Evolutionary conservation across 345 rosid species (phyloP).

Genomic region (Hypericum perforatum): DNA sequence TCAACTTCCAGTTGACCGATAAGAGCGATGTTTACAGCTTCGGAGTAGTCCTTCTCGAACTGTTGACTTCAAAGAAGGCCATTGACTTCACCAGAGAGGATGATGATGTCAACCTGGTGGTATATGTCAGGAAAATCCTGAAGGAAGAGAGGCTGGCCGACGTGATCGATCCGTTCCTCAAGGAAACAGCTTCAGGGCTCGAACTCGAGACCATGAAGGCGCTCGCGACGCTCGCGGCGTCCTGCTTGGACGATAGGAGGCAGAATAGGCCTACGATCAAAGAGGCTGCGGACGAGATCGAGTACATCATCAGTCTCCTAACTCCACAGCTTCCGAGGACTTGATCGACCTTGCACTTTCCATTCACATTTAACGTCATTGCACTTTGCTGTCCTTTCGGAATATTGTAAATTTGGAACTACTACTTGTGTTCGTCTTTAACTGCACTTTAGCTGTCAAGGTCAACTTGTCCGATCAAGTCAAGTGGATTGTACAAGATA

Average conservation of each 20-base stretch:
- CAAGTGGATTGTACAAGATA: too few species aligned
- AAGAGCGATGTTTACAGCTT: conserved; percentile 50
- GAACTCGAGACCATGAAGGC: conserved; percentile 48
- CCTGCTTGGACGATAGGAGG: conserved; percentile 50
- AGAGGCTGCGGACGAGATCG: conserved; percentile 44
- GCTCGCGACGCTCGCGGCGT: conserved; percentile 29
- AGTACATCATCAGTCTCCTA: conserved; percentile 29
- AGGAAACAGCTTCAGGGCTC: conserved; percentile 16
- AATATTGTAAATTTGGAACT: too few species aligned
- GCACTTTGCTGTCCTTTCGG: too few species aligned
- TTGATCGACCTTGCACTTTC: not conserved
- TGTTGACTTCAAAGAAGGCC: conserved; percentile 36
- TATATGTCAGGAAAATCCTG: conserved; percentile 28
- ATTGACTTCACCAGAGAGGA: conserved; percentile 30
- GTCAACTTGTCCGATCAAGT: too few species aligned
- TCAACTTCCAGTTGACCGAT: conserved; percentile 37
- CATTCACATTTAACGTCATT: too few species aligned
- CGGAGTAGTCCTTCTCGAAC: conserved; percentile 42
- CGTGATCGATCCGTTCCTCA: conserved; percentile 25
- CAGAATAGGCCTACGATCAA: conserved; percentile 61
- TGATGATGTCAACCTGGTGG: conserved; percentile 40
- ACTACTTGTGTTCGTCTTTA: too few species aligned
- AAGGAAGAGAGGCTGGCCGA: conserved; percentile 33
- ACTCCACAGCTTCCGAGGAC: conserved; percentile 5
- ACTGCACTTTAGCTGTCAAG: too few species aligned